A percentile compares a stretch with the other conserved stretches of the same genome.
Conservation (phyloP, 257 asterid genomes). For the Solanum clarkiae region DNA sequence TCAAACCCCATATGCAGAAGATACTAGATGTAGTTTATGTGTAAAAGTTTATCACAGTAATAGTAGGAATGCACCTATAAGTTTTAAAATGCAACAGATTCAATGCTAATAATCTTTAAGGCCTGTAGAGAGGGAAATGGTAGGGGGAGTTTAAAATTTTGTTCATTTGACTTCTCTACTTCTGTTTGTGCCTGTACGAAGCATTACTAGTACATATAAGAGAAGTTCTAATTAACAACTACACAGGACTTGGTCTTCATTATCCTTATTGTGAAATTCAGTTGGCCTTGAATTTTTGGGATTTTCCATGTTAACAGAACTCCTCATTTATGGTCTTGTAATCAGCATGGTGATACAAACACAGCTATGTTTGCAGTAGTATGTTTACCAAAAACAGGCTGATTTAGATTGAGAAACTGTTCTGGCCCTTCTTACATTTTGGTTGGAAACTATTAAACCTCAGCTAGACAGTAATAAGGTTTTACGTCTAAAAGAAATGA, state of each 20-base stretch:
- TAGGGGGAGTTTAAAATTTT: neutral
- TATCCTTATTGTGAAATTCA: neutral
- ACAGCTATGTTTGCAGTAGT: neutral
- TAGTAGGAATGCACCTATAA: neutral
- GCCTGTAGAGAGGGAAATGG: neutral
- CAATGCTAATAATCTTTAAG: neutral
- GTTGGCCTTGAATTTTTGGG: neutral
- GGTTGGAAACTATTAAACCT: neutral
- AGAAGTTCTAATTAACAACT: neutral
- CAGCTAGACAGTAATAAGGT: neutral
- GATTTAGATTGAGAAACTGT: neutral
- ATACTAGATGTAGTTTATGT: neutral
- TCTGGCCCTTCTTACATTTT: neutral
- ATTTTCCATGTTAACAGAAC: neutral
- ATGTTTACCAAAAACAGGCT: neutral
- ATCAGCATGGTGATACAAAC: neutral
- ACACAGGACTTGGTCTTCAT: neutral
- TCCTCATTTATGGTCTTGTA: neutral
- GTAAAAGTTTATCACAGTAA: neutral
- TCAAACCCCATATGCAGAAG: too few relatives aligned
- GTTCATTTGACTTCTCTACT: neutral
- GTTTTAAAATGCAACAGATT: neutral
- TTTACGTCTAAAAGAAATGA: neutral
- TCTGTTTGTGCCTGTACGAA: neutral
- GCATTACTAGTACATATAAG: neutral